A percentile compares a stretch with the other conserved stretches of the same genome.
Evolutionary conservation across 1,284 basidiomycete genomes (phyloP).

Genomic region (Ustilago hordei): DNA sequence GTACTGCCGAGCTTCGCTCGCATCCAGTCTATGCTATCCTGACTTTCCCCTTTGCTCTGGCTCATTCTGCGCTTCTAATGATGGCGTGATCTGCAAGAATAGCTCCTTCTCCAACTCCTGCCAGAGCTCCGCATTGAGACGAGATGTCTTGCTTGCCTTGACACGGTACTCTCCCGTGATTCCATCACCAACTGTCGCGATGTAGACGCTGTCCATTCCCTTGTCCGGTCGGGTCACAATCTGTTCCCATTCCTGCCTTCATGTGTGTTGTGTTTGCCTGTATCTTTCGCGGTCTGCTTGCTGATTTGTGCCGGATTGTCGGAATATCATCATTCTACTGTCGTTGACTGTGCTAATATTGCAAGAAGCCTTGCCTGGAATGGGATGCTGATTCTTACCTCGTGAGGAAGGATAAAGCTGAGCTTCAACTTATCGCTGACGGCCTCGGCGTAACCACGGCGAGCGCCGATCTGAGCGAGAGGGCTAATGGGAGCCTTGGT

Average conservation of each 20-base stretch:
- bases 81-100: neutral
- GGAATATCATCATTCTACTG: neutral
- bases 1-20: neutral
- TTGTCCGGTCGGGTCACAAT: neutral
- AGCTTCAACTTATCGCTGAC: conserved; percentile 68
- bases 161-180: neutral
- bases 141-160: neutral
- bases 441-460: conserved; percentile 68
- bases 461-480: conserved; percentile 55
- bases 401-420: conserved; percentile 62
- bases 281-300: too few relatives aligned
- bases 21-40: neutral
- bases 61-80: neutral
- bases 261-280: neutral
- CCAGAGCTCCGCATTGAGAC: neutral
- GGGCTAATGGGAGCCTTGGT: conserved; percentile 33
- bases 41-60: neutral
- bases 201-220: neutral
- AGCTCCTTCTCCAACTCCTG: neutral
- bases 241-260: neutral
- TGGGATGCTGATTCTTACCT: conserved; percentile 36
- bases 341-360: neutral
- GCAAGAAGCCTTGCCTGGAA: neutral
- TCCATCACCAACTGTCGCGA: neutral
- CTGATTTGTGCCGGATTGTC: neutral